Conservation (phyloP, 305 asterid genomes). For the Solanum hybrid region DNA sequence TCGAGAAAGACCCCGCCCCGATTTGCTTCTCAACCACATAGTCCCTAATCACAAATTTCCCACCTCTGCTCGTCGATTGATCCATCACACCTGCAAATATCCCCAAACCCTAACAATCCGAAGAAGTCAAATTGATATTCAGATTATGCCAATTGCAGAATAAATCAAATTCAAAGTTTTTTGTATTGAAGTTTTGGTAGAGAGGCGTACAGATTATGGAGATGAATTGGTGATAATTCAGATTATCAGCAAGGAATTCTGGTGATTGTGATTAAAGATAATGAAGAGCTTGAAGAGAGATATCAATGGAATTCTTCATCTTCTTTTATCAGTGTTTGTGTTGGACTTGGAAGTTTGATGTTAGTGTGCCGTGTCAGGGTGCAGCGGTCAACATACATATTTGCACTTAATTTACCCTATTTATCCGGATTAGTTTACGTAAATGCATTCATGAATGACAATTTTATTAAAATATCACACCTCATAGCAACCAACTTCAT, state of each 20-base stretch:
- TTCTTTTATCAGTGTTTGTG: not conserved
- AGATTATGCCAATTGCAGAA: not conserved
- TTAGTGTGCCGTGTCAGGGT: not conserved
- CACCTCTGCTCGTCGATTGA: slow-evolving; percentile 26
- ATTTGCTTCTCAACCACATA: slow-evolving; percentile 60
- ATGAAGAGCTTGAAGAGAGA: not conserved
- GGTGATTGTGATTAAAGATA: not conserved
- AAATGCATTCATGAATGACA: too few relatives aligned
- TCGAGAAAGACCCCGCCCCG: slow-evolving; percentile 82
- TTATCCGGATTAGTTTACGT: too few relatives aligned
- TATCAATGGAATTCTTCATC: not conserved
- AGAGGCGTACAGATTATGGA: not conserved
- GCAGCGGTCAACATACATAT: not conserved
- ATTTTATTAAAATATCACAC: too few relatives aligned
- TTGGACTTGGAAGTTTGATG: not conserved
- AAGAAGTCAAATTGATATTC: not conserved
- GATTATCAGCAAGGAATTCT: not conserved
- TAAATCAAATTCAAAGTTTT: not conserved
- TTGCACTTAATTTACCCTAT: not conserved
- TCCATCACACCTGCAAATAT: slow-evolving; percentile 27
- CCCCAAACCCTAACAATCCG: not conserved
- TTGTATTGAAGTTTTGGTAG: not conserved
- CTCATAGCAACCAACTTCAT: not conserved
- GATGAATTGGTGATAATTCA: not conserved
- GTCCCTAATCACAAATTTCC: slow-evolving; percentile 55